Evolutionary conservation across 306 rosid genomes (phyloP).

Genomic region (Oxytropis ochrocephala): DNA sequence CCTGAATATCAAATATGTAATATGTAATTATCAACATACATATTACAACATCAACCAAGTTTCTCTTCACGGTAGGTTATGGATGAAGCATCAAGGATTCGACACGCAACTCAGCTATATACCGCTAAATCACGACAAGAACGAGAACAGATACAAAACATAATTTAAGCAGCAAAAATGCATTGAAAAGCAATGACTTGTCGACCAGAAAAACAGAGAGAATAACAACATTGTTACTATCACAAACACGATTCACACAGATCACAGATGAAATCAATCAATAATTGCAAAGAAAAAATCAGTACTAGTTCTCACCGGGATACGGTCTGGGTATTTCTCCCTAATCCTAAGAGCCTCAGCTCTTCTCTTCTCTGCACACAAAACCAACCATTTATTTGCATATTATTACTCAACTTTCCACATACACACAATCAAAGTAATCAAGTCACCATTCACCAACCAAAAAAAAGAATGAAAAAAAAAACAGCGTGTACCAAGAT

Average conservation of each 20-base stretch:
- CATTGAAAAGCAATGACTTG: not conserved
- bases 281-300: not conserved
- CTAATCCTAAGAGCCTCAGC: constrained; percentile 91
- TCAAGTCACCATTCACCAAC: not conserved
- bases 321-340: constrained; percentile 89
- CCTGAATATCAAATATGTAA: not conserved
- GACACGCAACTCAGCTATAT: not conserved
- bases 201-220: not conserved
- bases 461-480: not conserved
- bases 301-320: constrained; percentile 60
- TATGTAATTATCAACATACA: not conserved
- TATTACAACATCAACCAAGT: not conserved
- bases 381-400: constrained; percentile 7
- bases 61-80: not conserved
- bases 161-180: not conserved
- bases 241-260: constrained; percentile 5
- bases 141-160: not conserved
- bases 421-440: constrained; percentile 14
- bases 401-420: not conserved
- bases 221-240: not conserved
- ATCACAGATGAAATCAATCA: not conserved
- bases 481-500: constrained; percentile 49
- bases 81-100: constrained; percentile 1
- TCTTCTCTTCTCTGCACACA: constrained; percentile 69
- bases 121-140: constrained; percentile 13